phyloP scores from a whole-genome alignment of 2,329 filamentous ascomycete species.

The Verticillium klebahnii region DNA sequence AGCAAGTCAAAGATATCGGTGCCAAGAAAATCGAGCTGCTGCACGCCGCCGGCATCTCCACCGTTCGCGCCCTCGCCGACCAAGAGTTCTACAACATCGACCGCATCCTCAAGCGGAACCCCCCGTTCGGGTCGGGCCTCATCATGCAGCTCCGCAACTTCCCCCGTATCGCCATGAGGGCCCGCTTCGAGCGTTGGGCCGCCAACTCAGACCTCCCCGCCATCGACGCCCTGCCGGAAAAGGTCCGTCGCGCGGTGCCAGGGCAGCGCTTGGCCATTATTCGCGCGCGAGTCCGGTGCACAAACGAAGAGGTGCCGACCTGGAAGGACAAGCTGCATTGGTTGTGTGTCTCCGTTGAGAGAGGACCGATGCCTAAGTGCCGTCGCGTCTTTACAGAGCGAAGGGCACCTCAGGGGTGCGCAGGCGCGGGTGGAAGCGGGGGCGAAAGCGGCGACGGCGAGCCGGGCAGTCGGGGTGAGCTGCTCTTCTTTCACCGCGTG shows the following conservation, averaged over 20 bases:
- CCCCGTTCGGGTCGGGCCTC: constrained; percentile 73
- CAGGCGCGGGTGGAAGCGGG: not conserved
- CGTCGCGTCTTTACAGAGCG: not conserved
- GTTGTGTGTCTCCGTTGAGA: constrained; percentile 70
- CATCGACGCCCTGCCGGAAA: not conserved
- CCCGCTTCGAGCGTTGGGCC: not conserved
- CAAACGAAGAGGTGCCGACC: constrained; percentile 56
- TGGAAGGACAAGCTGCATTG: constrained; percentile 65
- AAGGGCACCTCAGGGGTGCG: not conserved
- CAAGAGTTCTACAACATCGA: constrained; percentile 72
- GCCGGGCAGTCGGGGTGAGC: constrained; percentile 39
- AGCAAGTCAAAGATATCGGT: constrained; percentile 77
- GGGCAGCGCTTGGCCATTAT: constrained; percentile 47
- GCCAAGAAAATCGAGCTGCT: constrained; percentile 71
- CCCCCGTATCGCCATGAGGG: constrained; percentile 38
- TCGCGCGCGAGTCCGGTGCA: constrained; percentile 63
- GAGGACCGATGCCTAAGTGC: constrained; percentile 15
- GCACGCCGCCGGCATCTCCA: constrained; percentile 63
- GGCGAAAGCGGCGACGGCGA: not conserved
- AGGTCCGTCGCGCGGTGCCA: constrained; percentile 13
- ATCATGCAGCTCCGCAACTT: constrained; percentile 63
- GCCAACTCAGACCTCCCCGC: not conserved
- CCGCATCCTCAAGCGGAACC: constrained; percentile 69
- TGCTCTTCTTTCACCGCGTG: constrained; percentile 64
- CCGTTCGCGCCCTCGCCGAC: constrained; percentile 63